Evolutionary conservation across 805 yeast genomes (phyloP).

Genomic region (Saccharomyces jurei): DNA sequence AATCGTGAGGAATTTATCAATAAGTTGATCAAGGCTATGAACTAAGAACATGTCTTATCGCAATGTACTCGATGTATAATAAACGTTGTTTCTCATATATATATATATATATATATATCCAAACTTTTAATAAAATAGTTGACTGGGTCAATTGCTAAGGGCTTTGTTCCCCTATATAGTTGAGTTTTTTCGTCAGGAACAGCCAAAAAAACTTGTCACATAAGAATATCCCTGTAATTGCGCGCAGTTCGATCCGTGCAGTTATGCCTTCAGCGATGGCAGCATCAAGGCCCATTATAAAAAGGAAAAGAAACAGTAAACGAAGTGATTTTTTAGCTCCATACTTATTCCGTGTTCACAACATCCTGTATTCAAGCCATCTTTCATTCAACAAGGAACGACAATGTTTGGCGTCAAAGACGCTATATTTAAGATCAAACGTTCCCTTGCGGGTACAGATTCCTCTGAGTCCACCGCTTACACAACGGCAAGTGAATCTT

Average conservation of each 20-base stretch:
- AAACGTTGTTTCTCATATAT: not conserved
- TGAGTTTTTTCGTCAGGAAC: not conserved
- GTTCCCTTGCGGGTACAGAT: conserved; percentile 8
- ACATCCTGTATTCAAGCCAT: not conserved
- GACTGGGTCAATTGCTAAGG: not conserved
- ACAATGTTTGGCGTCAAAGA: conserved; percentile 14
- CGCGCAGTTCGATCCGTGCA: not conserved
- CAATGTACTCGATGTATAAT: not conserved
- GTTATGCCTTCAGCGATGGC: not conserved
- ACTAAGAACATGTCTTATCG: conserved; percentile 41
- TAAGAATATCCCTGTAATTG: not conserved
- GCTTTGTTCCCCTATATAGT: not conserved
- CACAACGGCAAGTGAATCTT: conserved; percentile 3
- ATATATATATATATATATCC: not conserved
- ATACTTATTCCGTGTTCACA: not conserved
- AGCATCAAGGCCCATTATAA: not conserved
- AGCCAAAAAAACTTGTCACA: not conserved
- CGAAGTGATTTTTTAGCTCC: not conserved
- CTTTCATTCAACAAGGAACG: not conserved
- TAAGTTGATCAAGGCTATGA: conserved; percentile 88
- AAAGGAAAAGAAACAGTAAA: not conserved
- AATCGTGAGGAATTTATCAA: conserved; percentile 95
- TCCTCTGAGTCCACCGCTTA: conserved; percentile 3
- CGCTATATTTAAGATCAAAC: conserved; percentile 12
- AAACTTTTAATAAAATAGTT: not conserved